Evolutionary conservation across 1,284 basidiomycete genomes (phyloP).

Genomic region (Vanrija sp.): DNA sequence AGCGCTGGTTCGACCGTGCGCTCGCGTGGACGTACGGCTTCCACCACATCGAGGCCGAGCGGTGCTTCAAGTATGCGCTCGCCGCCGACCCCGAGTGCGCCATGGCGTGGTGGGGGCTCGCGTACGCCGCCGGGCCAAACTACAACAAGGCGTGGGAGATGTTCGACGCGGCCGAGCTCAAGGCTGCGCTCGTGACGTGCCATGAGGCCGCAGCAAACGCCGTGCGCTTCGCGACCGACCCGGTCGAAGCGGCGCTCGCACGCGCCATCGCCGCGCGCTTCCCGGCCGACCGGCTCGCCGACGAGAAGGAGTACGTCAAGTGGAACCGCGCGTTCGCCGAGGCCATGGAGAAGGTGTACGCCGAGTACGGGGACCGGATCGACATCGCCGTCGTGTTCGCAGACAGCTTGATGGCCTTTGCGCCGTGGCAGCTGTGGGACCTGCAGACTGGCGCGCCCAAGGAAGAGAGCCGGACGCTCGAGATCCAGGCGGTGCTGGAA

Average conservation of each 20-base stretch:
- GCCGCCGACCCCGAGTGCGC: conserved; percentile 25
- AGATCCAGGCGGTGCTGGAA: conserved; percentile 31
- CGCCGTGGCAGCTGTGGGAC: conserved; percentile 44
- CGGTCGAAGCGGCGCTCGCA: conserved; percentile 10
- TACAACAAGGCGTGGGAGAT: conserved; percentile 39
- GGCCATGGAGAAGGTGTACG: conserved; percentile 35
- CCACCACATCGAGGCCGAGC: conserved; percentile 35
- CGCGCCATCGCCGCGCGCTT: conserved; percentile 15
- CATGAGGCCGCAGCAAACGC: conserved; percentile 9
- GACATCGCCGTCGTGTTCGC: conserved; percentile 39
- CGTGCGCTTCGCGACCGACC: not conserved
- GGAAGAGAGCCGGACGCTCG: conserved; percentile 20
- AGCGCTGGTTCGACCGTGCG: conserved; percentile 42
- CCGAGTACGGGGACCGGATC: conserved; percentile 18
- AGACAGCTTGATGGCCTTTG: conserved; percentile 37
- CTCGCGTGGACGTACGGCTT: conserved; percentile 41
- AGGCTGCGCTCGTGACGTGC: conserved; percentile 7
- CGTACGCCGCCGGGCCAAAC: conserved; percentile 38
- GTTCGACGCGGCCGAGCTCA: conserved; percentile 19
- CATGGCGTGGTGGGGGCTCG: conserved; percentile 41
- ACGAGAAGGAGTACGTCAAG: conserved; percentile 8
- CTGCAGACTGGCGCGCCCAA: conserved; percentile 26
- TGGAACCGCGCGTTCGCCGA: conserved; percentile 30
- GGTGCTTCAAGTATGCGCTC: conserved; percentile 33
- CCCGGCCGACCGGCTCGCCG: conserved; percentile 3